Conservation (phyloP, 139 green algal species). For the Tetraselmis chui region DNA sequence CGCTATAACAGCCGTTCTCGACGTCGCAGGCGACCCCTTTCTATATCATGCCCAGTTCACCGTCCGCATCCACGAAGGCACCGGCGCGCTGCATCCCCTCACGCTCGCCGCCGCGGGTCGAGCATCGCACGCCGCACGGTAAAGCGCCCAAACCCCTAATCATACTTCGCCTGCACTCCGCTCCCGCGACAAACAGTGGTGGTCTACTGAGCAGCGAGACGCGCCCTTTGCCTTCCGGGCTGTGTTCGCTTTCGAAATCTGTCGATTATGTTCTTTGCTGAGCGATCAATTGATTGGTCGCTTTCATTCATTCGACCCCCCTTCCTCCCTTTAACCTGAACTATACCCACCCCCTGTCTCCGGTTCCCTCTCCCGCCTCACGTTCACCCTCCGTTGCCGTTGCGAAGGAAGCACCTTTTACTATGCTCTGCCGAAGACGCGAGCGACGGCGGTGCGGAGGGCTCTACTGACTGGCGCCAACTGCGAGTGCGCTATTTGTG, state of each 20-base stretch:
- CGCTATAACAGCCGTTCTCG: too few relatives aligned
- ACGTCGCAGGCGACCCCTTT: constrained; percentile 54
- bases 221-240: not conserved
- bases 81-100: constrained; percentile 24
- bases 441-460: too few relatives aligned
- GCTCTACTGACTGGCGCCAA: not conserved
- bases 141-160: not conserved
- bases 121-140: constrained; percentile 46
- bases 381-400: too few relatives aligned
- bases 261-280: not conserved
- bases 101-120: constrained; percentile 38
- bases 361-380: too few relatives aligned
- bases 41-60: constrained; percentile 71
- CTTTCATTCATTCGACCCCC: too few relatives aligned
- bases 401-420: not conserved
- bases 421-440: not conserved
- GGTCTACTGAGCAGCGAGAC: not conserved
- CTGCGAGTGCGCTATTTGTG: not conserved
- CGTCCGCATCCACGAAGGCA: constrained; percentile 34
- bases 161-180: constrained; percentile 55
- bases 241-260: not conserved
- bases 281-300: not conserved
- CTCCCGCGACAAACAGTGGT: not conserved
- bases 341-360: not conserved
- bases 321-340: not conserved